Evolutionary conservation across 768 basidiomycete genomes (phyloP), one percentile per base, ranked within the genome.

Genomic region (Agaricus subrufescens): DNA sequence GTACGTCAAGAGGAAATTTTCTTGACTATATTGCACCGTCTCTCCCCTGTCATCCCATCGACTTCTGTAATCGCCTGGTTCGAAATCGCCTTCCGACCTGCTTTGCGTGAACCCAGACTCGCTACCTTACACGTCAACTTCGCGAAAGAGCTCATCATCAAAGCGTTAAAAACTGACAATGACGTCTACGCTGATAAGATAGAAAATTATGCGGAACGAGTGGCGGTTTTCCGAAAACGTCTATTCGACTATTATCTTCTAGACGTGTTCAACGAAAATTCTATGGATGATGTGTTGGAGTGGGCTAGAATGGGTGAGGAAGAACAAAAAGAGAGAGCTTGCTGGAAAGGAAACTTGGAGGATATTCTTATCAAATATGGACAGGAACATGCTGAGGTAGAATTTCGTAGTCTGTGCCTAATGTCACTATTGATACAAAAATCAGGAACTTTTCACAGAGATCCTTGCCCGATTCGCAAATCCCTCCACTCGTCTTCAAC

Each of bases 51-150:
- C 29, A 71, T 91, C 6, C 74, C 87, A 2, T 71, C 86, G 7
- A 75, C 75, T 5, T 87, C 87, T 26, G 74, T 91, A 53, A 86
- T 91, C 55, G 85, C 85, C 27, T 93, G 91, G 91, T 93, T 90
- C 67, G 89, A 93, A 66, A 77, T 88, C 34, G 76, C 89, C 27
- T 75, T 93, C 2, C 84, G 91, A 34, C 86, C 88, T 26, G 87
- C 89, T 29, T 74, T 93, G 52, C 84, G 88, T 47, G 85, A 91
- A 66, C 85, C 89, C 38, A 83, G 77, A 60, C 72, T 93, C 19
- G 74, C 87, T 2, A 80, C 77, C 0, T 61, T 71, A 25, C 77
- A 85, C 4, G 75, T 84, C 19, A 76, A 78, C 49, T 74, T 87
- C 64, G 91, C 89, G 29, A 89, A 87, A 68, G 85, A 87, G 38